Conservation (phyloP, 2,329 filamentous ascomycete species). For the Fusarium caatingaense region DNA sequence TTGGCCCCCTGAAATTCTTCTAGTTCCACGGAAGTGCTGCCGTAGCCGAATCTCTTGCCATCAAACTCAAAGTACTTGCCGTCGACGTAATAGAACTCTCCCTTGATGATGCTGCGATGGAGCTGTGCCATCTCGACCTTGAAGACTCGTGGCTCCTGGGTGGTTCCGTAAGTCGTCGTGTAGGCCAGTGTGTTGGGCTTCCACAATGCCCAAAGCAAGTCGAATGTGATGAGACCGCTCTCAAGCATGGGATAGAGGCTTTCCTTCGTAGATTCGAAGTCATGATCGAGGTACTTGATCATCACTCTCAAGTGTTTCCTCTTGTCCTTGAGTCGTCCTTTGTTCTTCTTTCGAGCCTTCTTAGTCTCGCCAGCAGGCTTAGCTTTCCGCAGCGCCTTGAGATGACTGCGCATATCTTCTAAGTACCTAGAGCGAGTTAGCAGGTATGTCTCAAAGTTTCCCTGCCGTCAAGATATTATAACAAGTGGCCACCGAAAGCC, state of each 20-base stretch:
- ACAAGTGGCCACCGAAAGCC: not conserved
- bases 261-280: conserved; percentile 82
- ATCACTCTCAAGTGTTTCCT: conserved; percentile 76
- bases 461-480: not conserved
- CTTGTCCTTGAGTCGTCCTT: conserved; percentile 68
- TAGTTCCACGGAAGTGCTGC: conserved; percentile 76
- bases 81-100: conserved; percentile 81
- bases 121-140: conserved; percentile 82
- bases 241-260: conserved; percentile 82
- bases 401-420: conserved; percentile 75
- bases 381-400: conserved; percentile 72
- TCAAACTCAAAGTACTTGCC: conserved; percentile 88
- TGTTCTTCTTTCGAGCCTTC: conserved; percentile 70
- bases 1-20: conserved; percentile 81
- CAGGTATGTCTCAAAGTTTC: not conserved
- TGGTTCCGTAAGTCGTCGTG: conserved; percentile 79
- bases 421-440: conserved; percentile 70
- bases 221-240: conserved; percentile 87
- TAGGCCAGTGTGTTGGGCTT: conserved; percentile 87
- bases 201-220: conserved; percentile 88
- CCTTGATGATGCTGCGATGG: conserved; percentile 74
- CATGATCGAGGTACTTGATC: conserved; percentile 80
- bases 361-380: conserved; percentile 61
- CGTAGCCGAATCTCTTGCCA: conserved; percentile 85
- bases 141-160: conserved; percentile 83